Conservation (phyloP, 108 stramenopile genomes). For the Discostella pseudostelligera region DNA sequence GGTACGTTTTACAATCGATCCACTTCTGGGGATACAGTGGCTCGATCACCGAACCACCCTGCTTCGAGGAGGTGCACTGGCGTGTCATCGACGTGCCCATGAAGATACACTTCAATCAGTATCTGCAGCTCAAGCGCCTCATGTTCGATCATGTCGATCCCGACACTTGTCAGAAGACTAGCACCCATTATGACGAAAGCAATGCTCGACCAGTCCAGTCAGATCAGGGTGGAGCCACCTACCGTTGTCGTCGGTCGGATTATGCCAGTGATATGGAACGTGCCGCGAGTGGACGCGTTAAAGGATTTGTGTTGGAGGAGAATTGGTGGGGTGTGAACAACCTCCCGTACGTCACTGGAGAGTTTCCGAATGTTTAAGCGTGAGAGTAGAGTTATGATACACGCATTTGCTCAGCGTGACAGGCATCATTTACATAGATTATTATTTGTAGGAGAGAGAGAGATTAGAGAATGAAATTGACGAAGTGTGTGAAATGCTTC, state of each 20-base stretch:
- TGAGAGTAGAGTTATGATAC: background rate
- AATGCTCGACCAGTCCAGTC: constrained; percentile 67
- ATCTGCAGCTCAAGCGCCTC: constrained; percentile 67
- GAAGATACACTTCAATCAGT: constrained; percentile 54
- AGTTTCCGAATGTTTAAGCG: constrained; percentile 25
- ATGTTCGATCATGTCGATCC: constrained; percentile 70
- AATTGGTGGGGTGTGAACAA: constrained; percentile 26
- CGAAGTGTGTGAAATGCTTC: background rate
- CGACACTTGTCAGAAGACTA: constrained; percentile 57
- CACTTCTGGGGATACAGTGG: constrained; percentile 82
- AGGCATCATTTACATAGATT: background rate
- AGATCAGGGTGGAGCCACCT: constrained; percentile 21
- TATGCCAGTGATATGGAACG: constrained; percentile 43
- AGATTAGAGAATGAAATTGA: background rate
- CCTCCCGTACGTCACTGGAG: constrained; percentile 21
- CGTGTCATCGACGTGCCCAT: constrained; percentile 71
- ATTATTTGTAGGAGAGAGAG: background rate
- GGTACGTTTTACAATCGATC: constrained; percentile 15
- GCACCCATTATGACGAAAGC: constrained; percentile 64
- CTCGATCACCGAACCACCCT: constrained; percentile 83
- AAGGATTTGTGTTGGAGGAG: constrained; percentile 14
- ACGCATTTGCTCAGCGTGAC: background rate
- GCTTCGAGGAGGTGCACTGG: constrained; percentile 78
- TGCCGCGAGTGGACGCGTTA: constrained; percentile 12
- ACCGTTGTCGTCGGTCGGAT: constrained; percentile 33